Conservation (phyloP, 306 rosid genomes). For the Fragaria ananassa region DNA sequence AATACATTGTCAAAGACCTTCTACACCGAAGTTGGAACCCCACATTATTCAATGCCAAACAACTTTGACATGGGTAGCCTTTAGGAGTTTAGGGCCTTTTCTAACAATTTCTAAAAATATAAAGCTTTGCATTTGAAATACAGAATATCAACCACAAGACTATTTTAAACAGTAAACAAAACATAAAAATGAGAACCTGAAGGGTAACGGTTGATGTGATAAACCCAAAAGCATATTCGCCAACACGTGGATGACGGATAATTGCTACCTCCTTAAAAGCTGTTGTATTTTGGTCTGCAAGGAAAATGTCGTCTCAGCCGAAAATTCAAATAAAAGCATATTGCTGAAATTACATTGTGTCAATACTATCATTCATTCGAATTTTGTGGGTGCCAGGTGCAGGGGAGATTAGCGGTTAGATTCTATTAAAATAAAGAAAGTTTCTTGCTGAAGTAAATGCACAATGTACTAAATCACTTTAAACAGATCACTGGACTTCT, state of each 20-base stretch:
- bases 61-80: background rate
- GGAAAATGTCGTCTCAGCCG: constrained; percentile 16
- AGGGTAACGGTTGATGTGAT: constrained; percentile 83
- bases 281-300: constrained; percentile 83
- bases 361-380: background rate
- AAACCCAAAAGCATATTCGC: constrained; percentile 97
- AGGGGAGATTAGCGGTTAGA: background rate
- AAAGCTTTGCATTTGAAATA: background rate
- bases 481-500: background rate
- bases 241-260: constrained; percentile 82
- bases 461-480: background rate
- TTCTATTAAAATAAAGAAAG: background rate
- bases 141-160: background rate
- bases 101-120: background rate
- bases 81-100: too few relatives aligned
- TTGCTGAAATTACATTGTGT: background rate
- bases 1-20: background rate
- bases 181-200: constrained; percentile 44
- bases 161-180: background rate
- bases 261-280: constrained; percentile 95
- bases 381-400: background rate
- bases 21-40: background rate
- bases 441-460: background rate
- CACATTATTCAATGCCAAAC: background rate
- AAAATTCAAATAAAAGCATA: background rate